Base-by-base conservation (phyloP, 2,329 filamentous ascomycete genomes). In the Exophiala dermatitidis region DNA sequence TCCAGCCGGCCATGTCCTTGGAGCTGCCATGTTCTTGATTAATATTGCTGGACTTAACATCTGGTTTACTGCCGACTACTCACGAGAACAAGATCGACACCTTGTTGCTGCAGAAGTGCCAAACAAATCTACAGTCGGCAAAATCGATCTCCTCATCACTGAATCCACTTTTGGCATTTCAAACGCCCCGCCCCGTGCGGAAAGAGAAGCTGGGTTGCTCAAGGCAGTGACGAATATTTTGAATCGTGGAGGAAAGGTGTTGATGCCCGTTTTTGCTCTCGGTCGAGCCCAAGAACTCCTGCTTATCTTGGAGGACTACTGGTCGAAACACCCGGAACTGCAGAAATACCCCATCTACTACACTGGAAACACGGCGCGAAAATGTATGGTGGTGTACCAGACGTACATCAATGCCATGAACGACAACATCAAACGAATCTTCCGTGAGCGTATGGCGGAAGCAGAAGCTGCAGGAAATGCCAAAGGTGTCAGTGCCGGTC, bases 341-440 rank as follows among this genome's bases (percentile, higher is more conserved):
- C 90, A 95, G 60, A 90, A 88, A 61, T 85, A 87, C 34, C 93
- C 93, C 3, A 97, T 98, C 58, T 98, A 97, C 74, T 98, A 97
- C 69, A 94, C 94, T 50, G 93, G 88, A 64, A 95, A 95, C 64
- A 81, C 97, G 40, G 93, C 93, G 1, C 79, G 91, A 58, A 93
- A 95, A 71, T 98, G 93, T 73, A 98, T 98, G 93, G 82, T 96
- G 31, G 90, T 97, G 2, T 98, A 98, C 67, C 93, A 97, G 69
- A 98, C 93, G 1, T 98, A 97, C 65, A 89, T 97, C 46, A 89
- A 90, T 46, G 90, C 90, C 51, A 98, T 98, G 93, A 98, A 98
- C 68, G 91, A 97, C 66, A 97, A 96, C 65, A 97, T 98, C 75
- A 96, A 95, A 69, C 82, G 88, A 7, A 80, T 95, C n/a, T 96